A percentile compares a stretch with the other conserved stretches of the same genome.
Evolutionary conservation across 306 rosid genomes (phyloP).

Genomic region (Notholithocarpus densiflorus): DNA sequence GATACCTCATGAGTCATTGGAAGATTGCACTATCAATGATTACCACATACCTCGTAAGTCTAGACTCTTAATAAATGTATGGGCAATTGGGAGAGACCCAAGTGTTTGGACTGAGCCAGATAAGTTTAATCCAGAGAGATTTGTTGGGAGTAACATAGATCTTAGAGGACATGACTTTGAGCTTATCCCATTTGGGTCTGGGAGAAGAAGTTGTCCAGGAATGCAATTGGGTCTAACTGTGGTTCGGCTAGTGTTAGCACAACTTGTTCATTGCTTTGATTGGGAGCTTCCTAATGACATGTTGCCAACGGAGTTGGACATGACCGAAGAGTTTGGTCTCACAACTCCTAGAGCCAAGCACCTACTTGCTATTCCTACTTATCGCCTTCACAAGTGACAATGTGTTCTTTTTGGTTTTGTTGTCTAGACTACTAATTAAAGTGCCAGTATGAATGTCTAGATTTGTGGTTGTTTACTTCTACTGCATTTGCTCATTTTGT

Average conservation of each 20-base stretch:
- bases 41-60: slow-evolving; percentile 47
- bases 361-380: slow-evolving; percentile 27
- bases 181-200: slow-evolving; percentile 38
- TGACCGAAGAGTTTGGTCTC: slow-evolving; percentile 36
- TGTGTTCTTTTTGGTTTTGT: not conserved
- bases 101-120: slow-evolving; percentile 33
- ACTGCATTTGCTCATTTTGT: not conserved
- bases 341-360: slow-evolving; percentile 25
- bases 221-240: slow-evolving; percentile 21
- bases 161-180: slow-evolving; percentile 29
- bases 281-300: slow-evolving; percentile 33
- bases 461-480: not conserved
- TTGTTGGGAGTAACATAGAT: slow-evolving; percentile 21
- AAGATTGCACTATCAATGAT: slow-evolving; percentile 47
- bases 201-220: slow-evolving; percentile 39
- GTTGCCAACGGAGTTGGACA: slow-evolving; percentile 29
- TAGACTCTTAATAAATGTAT: slow-evolving; percentile 18
- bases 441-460: not conserved
- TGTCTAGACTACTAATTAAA: slow-evolving; percentile 20
- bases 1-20: slow-evolving; percentile 46
- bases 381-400: slow-evolving; percentile 31
- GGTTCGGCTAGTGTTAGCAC: slow-evolving; percentile 27
- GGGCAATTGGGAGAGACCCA: slow-evolving; percentile 35
- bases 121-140: slow-evolving; percentile 31
- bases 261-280: slow-evolving; percentile 40